Base-by-base conservation (phyloP, 2,329 filamentous ascomycete species). In the Calonectria pauciramosa region DNA sequence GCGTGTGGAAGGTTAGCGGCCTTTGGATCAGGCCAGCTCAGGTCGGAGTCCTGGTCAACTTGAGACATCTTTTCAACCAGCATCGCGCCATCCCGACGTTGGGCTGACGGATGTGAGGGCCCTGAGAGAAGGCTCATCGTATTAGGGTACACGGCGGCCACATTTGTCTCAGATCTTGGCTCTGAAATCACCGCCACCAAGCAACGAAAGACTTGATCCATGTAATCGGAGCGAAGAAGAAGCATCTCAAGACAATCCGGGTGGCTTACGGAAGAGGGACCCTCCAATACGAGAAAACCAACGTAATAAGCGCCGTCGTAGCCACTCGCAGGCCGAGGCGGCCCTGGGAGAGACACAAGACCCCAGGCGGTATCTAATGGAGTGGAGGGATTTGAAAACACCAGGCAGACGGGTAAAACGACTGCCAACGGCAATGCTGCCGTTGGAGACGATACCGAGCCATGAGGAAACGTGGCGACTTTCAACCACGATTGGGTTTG, bases 381-480 rank as follows among this genome's bases (percentile, higher is more conserved):
- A 73, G 30, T 44, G 79, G 59, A 70, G 76, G 36, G 72, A 76
- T 52, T 77, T 76, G 41, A 75, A 64, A 34, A 70, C 75, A 36
- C 70, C 52, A 34, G 72, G 76, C 26, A 77, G 76, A 26, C 76
- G 74, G 38, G 54, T 69, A 41, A 81, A 78, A 71, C 74, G 80
- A 23, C 32, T 80, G 20, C 75, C 73, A 18, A 81, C 80, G 7
- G 77, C 66, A 26, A 77, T 66, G 44, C 74, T 83, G 41, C 80
- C 81, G 11, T 71, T 84, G 10, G 83, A 83, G 73, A 77, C 56
- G 32, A 79, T 79, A n/a, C 74, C 82, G 26, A 66, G 16, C 32
- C 51, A 67, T 5, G 63, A 79, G 34, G 52, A 75, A 54, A 80
- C 78, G 10, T 75, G 77, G 51, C 64, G 69, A 36, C 30, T 78